These are phyloP conservation scores for Exophiala aquamarina DNA, from an alignment of 2,329 filamentous ascomycete genomes.

Conservation along the genomic window DNA sequence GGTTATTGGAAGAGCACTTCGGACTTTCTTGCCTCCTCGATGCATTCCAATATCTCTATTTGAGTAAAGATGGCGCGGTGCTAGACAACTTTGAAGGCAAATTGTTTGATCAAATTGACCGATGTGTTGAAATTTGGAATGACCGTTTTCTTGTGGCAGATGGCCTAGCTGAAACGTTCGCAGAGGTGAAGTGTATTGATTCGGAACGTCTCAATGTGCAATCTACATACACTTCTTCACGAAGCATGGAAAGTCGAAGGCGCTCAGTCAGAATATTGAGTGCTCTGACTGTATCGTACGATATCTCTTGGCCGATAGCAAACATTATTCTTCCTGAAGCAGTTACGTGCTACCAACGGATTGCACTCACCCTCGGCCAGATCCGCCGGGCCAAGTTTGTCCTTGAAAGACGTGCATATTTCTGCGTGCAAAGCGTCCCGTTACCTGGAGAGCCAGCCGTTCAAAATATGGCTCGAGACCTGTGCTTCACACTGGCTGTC, in stretches of 20 bases:
- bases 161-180: slow-evolving; percentile 71
- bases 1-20: slow-evolving; percentile 66
- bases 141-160: slow-evolving; percentile 81
- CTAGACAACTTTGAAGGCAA: slow-evolving; percentile 65
- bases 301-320: slow-evolving; percentile 62
- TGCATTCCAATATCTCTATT: slow-evolving; percentile 70
- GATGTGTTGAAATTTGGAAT: slow-evolving; percentile 63
- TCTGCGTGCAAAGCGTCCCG: slow-evolving; percentile 35
- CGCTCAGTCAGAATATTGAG: slow-evolving; percentile 64
- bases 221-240: slow-evolving; percentile 41
- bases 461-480: slow-evolving; percentile 30
- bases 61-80: slow-evolving; percentile 71
- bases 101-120: slow-evolving; percentile 75
- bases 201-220: slow-evolving; percentile 62
- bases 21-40: slow-evolving; percentile 65
- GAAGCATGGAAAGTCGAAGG: slow-evolving; percentile 49
- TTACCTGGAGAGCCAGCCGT: slow-evolving; percentile 23
- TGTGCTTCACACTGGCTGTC: slow-evolving; percentile 73
- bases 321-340: slow-evolving; percentile 72
- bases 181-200: slow-evolving; percentile 53
- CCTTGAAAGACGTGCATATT: slow-evolving; percentile 55
- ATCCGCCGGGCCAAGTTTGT: slow-evolving; percentile 68
- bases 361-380: slow-evolving; percentile 78
- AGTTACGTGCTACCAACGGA: slow-evolving; percentile 65
- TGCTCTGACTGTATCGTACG: slow-evolving; percentile 66